Conservation (phyloP, 805 yeast genomes). For the Monosporozyma yasuniensis region DNA sequence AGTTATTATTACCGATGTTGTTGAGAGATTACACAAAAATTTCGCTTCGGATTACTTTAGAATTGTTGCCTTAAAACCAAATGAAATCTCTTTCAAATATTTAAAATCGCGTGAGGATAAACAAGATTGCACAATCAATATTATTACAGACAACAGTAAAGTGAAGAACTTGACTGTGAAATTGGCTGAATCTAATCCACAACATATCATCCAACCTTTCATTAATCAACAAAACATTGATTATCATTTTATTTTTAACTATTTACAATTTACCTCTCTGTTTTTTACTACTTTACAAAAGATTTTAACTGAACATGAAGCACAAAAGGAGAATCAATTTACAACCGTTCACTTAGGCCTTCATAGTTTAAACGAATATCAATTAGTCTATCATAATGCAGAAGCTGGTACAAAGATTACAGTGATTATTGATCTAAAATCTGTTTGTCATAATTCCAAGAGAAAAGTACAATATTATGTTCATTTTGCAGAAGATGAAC, state of each 20-base stretch:
- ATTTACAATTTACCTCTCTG: conserved; percentile 28
- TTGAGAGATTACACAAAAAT: conserved; percentile 27
- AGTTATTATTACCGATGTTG: conserved; percentile 28
- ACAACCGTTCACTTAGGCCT: conserved; percentile 21
- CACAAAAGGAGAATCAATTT: conserved; percentile 1
- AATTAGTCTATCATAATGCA: conserved; percentile 22
- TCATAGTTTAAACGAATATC: conserved; percentile 26
- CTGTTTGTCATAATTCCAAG: conserved; percentile 21
- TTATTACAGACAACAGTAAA: conserved; percentile 21
- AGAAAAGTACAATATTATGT: conserved; percentile 21
- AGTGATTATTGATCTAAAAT: conserved; percentile 23
- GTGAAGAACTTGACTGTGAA: conserved; percentile 25
- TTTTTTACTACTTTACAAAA: conserved; percentile 18
- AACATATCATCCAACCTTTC: conserved; percentile 27
- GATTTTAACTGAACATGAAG: conserved; percentile 10
- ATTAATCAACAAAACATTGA: conserved; percentile 22
- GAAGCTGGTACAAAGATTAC: conserved; percentile 22
- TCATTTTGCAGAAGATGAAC: conserved; percentile 27
- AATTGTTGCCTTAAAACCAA: conserved; percentile 26
- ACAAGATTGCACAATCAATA: conserved; percentile 28
- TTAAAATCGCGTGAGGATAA: conserved; percentile 16
- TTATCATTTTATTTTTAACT: conserved; percentile 29
- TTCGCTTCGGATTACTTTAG: conserved; percentile 27
- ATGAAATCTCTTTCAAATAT: conserved; percentile 30
- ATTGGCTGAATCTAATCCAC: conserved; percentile 28